Evolutionary conservation across 2,329 filamentous ascomycete genomes (phyloP), one percentile per base, ranked within the genome.

Genomic region (Pseudogymnoascus sp.): DNA sequence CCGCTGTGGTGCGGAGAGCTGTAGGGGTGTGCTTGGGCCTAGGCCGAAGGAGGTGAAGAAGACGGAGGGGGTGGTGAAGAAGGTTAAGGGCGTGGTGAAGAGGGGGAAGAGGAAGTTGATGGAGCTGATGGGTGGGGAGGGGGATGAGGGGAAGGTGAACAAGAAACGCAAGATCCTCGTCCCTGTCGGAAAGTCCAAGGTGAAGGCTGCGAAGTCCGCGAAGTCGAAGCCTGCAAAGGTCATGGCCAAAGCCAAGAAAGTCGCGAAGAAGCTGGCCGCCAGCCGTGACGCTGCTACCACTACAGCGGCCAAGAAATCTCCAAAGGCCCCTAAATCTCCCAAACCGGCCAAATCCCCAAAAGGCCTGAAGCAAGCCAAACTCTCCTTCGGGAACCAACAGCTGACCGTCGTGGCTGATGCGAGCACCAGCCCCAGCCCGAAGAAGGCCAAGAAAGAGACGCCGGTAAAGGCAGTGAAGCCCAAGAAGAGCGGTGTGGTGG

Each of bases 1-100:
- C 73, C 79, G 87, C 29, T 88, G 85, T 72, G 85, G 84, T 65
- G 81, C 81, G 68, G 73, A 77, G 39, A 87, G 87, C 74, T 88
- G 85, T 73, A 83, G 85, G 63, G 85, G 85, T 45, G 80, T 87
- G 18, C 76, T 88, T 37, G 85, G 85, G 0, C 85, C 85, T 6
- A 84, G 83, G 71, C 80, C 82, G 23, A 82, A 83, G 68, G 83
- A 83, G 67, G 59, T 14, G 1, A 36, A 18, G 54, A 21, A 21
- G 7, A 12, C 5, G 3, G 12, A 60, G 29, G 21, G 21, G 21
- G 21, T 21, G 21, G 18, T 3, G 29, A 36, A 37, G n/a, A 29
- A 3, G 10, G 40, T 10, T 7, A 47, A 51, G 45, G 45, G 45
- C 5, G 45, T 1, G 21, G 26, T 54, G 26, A 54, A 54, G 47